Conservation (phyloP, 768 basidiomycete genomes). For the Auricularia sp. region DNA sequence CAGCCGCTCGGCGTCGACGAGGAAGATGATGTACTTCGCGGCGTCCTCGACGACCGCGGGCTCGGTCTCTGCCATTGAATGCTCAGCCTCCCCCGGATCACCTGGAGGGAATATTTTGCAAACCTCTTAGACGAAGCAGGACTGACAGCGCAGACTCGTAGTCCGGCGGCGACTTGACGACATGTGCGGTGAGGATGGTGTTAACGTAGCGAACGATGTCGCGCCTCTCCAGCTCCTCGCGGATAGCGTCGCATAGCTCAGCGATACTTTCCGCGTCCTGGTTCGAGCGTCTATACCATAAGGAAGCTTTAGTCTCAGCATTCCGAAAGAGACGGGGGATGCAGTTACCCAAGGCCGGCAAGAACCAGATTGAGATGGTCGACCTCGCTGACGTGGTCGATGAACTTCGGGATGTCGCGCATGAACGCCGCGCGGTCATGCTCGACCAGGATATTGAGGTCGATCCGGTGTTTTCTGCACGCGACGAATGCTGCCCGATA, state of each 20-base stretch:
- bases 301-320: neutral
- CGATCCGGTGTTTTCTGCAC: constrained; percentile 91
- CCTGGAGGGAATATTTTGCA: constrained; percentile 8
- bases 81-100: neutral
- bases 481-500: constrained; percentile 85
- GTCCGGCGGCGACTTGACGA: constrained; percentile 85
- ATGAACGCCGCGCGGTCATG: constrained; percentile 63
- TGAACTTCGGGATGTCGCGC: constrained; percentile 48
- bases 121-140: constrained; percentile 71
- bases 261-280: constrained; percentile 50
- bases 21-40: constrained; percentile 96
- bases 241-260: constrained; percentile 67
- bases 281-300: constrained; percentile 43
- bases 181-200: constrained; percentile 84
- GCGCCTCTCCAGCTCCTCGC: constrained; percentile 55
- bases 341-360: constrained; percentile 64
- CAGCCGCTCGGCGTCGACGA: constrained; percentile 82
- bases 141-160: constrained; percentile 74
- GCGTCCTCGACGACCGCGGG: constrained; percentile 85
- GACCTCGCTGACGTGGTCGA: constrained; percentile 79
- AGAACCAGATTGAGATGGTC: constrained; percentile 91
- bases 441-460: constrained; percentile 80
- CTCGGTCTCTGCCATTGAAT: constrained; percentile 35
- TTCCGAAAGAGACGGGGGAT: neutral
- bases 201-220: constrained; percentile 79